phyloP scores from a whole-genome alignment of 2,329 filamentous ascomycete genomes.

The Botryotinia narcissicola region DNA sequence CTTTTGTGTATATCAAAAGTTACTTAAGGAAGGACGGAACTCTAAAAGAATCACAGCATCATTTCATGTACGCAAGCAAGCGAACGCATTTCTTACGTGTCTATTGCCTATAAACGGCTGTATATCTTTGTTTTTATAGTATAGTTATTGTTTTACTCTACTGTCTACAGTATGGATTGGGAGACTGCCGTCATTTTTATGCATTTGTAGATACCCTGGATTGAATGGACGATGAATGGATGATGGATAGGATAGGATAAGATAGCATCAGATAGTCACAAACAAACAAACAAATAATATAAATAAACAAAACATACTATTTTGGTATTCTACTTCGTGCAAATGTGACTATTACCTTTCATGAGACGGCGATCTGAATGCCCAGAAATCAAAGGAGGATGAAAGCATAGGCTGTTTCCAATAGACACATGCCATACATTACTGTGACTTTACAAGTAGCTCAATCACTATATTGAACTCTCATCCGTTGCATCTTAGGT shows the following conservation, averaged over 20 bases:
- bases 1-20: constrained; percentile 14
- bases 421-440: background rate
- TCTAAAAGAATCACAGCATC: constrained; percentile 3
- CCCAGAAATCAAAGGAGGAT: background rate
- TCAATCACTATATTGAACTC: background rate
- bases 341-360: too few species aligned
- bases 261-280: background rate
- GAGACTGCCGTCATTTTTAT: constrained; percentile 2
- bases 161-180: constrained; percentile 11
- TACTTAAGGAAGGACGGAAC: background rate
- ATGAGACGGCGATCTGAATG: background rate
- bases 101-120: constrained; percentile 2
- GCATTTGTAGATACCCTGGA: constrained; percentile 17
- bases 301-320: background rate
- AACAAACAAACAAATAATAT: constrained; percentile 2
- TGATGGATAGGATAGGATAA: background rate
- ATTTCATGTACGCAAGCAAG: constrained; percentile 7
- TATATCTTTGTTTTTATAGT: constrained; percentile 14
- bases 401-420: background rate
- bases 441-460: background rate
- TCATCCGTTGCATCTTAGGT: background rate
- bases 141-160: constrained; percentile 15
- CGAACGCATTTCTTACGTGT: constrained; percentile 8
- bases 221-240: constrained; percentile 13
- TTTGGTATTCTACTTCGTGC: background rate